These are phyloP conservation scores for Triticum aestivum DNA, from an alignment of 176 grass and related monocot genomes.

Conservation along the genomic window IWGSC_CS_RefSeq_v2.1 NC_057811.1:458125879-458126378, in stretches of 20 bases:
- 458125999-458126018: neutral
- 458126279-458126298: slow-evolving; percentile 20
- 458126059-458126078: neutral
- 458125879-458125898: slow-evolving; percentile 32
- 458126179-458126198: slow-evolving; percentile 22
- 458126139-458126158: neutral
- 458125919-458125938: slow-evolving; percentile 21
- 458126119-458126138: slow-evolving; percentile 18
- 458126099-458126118: neutral
- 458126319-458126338: slow-evolving; percentile 15
- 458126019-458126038: slow-evolving; percentile 22
- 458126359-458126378: slow-evolving; percentile 15
- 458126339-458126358: neutral
- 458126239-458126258: neutral
- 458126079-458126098: slow-evolving; percentile 42
- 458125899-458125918: slow-evolving; percentile 21
- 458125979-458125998: slow-evolving; percentile 10
- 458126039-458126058: neutral
- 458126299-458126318: slow-evolving; percentile 13
- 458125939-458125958: slow-evolving; percentile 47
- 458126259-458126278: neutral
- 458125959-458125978: neutral
- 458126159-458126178: neutral
- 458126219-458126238: slow-evolving; percentile 20
- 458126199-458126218: neutral